phyloP scores from a whole-genome alignment of 371 early-diverging fungal genomes.

The Fennellomyces sp. region DNA sequence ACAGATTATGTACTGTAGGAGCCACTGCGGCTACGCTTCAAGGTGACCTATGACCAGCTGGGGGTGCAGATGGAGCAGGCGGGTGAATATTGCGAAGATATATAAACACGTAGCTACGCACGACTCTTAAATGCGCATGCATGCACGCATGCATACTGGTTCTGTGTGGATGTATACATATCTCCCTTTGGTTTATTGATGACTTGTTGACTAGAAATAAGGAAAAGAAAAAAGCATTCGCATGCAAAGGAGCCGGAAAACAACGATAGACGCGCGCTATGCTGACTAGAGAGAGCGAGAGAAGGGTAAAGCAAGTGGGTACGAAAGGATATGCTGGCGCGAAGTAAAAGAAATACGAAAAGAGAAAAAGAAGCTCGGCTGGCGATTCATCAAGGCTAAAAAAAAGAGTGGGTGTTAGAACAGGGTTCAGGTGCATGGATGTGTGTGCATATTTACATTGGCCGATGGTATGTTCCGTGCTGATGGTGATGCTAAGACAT shows the following conservation, averaged over 20 bases:
- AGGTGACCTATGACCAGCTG: conserved; percentile 68
- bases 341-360: not conserved
- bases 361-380: not conserved
- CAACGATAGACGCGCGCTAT: not conserved
- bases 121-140: too few species aligned
- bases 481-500: conserved; percentile 19
- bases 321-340: not conserved
- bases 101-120: too few species aligned
- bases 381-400: not conserved
- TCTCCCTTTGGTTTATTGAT: not conserved
- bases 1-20: conserved; percentile 37
- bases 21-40: conserved; percentile 67
- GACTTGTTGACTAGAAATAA: not conserved
- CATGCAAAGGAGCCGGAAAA: not conserved
- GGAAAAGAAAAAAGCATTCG: conserved; percentile 2
- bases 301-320: not conserved
- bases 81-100: conserved; percentile 65
- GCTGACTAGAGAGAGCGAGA: not conserved
- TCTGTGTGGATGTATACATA: too few species aligned
- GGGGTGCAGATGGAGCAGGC: conserved; percentile 73
- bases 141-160: too few species aligned
- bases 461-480: conserved; percentile 19
- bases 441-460: conserved; percentile 15
- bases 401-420: not conserved
- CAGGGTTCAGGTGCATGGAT: not conserved